Base-by-base conservation (phyloP, 345 rosid species). In the Microcos paniculata region DNA sequence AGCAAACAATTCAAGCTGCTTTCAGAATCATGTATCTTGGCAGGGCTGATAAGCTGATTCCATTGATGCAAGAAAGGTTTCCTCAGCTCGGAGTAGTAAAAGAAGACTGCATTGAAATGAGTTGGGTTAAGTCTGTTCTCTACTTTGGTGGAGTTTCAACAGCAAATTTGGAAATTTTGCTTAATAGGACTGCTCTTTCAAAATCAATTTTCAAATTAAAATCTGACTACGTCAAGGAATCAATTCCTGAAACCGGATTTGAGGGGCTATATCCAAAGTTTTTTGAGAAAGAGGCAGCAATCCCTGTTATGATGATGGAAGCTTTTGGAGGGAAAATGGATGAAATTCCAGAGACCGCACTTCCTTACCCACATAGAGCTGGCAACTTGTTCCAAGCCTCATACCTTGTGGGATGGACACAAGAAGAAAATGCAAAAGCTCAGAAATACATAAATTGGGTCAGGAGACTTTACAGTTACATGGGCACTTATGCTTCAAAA, bases 351-450 rank as follows among this genome's bases (percentile, higher is more conserved):
- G 71, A 67, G 7, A 23, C 33, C 24, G 38, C 7, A 45, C 7
- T 12, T 24, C 71, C 71, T 1, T 67, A 45, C 38, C 71, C 71
- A 4, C 71, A 67, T 13, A 45, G 71, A 45, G 71, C 71, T 12
- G 71, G 71, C 10, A 45, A 67, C 71, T 21, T 67, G 38, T 45
- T 6, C 56, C 31, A 40, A 23, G 35, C n/a, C 53, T 42, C 33
- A 14, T 66, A 66, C 19, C 0, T 24, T 10, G 33, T 40, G n/a
- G 28, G 3, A 1, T 66, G 71, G 71, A 3, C 2, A 21, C 15
- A 66, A 12, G 53, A 46, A 42, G 53, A 46, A 21, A 38, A 40
- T 26, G 1, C 33, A 40, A n/a, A 66, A 21, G 21, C 53, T 4
- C n/a, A 13, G 11, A 42, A 16, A 8, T 46, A 42, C 71, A 43